A percentile compares a stretch with the other conserved stretches of the same genome.
Conservation (phyloP, 1,139 yeast species). For the Candida dubliniensis region DNA sequence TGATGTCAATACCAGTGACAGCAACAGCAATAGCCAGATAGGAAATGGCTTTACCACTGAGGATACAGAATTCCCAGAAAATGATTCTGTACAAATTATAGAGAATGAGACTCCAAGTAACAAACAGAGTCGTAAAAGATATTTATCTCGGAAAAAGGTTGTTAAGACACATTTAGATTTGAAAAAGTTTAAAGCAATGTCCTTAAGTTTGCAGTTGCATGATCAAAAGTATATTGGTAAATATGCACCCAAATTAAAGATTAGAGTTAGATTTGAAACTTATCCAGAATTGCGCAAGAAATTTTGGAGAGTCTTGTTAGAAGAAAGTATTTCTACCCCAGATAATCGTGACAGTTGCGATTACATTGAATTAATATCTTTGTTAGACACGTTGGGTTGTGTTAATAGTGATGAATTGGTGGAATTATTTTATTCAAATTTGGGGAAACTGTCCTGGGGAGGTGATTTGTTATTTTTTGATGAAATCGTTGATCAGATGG, state of each 20-base stretch:
- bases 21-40: neutral
- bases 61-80: conserved; percentile 17
- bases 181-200: conserved; percentile 44
- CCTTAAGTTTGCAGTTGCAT: conserved; percentile 35
- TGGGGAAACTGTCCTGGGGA: conserved; percentile 48
- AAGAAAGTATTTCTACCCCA: conserved; percentile 43
- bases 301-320: conserved; percentile 68
- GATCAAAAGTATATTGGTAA: conserved; percentile 35
- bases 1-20: neutral
- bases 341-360: conserved; percentile 41
- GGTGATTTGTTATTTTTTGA: conserved; percentile 56
- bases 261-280: conserved; percentile 68
- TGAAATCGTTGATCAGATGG: conserved; percentile 61
- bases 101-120: conserved; percentile 35
- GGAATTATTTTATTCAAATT: conserved; percentile 41
- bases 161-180: conserved; percentile 37
- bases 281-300: conserved; percentile 64
- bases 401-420: conserved; percentile 50
- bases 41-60: conserved; percentile 13
- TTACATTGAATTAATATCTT: conserved; percentile 54
- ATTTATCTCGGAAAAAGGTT: conserved; percentile 27
- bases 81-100: conserved; percentile 23
- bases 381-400: conserved; percentile 66
- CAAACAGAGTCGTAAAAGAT: conserved; percentile 25
- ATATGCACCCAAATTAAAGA: conserved; percentile 54